A percentile compares a stretch with the other conserved stretches of the same genome.
Conservation (phyloP, 2,329 filamentous ascomycete genomes). For the Beauveria pseudobassiana region DNA sequence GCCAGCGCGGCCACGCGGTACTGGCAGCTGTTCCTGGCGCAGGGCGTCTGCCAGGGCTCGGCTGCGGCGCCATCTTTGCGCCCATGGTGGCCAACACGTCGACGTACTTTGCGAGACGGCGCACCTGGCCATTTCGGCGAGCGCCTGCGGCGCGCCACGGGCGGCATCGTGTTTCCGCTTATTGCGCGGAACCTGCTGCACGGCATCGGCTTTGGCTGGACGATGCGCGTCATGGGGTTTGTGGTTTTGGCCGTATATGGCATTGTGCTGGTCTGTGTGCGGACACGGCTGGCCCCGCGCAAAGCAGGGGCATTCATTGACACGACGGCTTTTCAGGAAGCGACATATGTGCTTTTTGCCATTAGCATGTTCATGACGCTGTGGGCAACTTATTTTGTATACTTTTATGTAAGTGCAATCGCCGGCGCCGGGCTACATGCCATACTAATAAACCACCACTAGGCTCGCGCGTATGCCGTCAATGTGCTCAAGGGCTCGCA, state of each 20-base stretch:
- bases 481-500: constrained; percentile 39
- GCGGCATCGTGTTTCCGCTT: constrained; percentile 57
- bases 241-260: constrained; percentile 37
- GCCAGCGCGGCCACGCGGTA: constrained; percentile 32
- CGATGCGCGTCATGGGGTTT: constrained; percentile 53
- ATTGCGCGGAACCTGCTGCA: constrained; percentile 50
- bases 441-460: neutral
- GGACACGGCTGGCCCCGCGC: constrained; percentile 39
- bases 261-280: constrained; percentile 33
- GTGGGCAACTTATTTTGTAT: constrained; percentile 44
- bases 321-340: constrained; percentile 41
- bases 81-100: constrained; percentile 46
- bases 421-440: neutral
- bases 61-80: constrained; percentile 46
- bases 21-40: constrained; percentile 42
- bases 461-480: constrained; percentile 32
- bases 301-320: constrained; percentile 45
- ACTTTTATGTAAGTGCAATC: constrained; percentile 32
- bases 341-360: constrained; percentile 31
- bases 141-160: constrained; percentile 51
- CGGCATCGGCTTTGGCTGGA: constrained; percentile 56
- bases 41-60: constrained; percentile 50
- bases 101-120: constrained; percentile 55
- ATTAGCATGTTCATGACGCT: constrained; percentile 32
- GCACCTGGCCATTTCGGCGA: constrained; percentile 53